These are phyloP conservation scores for Coffea eugenioides DNA, from an alignment of 257 asterid genomes.

Conservation along the genomic window DNA sequence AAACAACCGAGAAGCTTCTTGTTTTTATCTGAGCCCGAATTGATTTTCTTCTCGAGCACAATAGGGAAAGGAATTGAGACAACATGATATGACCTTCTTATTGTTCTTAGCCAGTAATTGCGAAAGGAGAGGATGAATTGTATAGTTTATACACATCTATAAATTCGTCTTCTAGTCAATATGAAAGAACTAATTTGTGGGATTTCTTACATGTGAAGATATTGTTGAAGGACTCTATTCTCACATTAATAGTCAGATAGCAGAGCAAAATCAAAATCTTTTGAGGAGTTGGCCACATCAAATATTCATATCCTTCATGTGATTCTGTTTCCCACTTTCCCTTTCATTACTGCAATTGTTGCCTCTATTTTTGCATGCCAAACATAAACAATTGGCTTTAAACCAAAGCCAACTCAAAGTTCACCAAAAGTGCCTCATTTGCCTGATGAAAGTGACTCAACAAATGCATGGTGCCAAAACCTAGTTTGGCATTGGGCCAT, in stretches of 20 bases:
- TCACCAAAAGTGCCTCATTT: neutral
- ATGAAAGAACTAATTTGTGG: neutral
- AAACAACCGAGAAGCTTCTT: neutral
- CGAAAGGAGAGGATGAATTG: no score
- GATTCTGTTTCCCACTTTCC: slow-evolving; percentile 12
- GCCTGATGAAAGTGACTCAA: neutral
- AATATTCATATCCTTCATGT: slow-evolving; percentile 18
- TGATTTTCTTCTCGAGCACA: neutral
- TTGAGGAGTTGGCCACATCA: slow-evolving; percentile 7
- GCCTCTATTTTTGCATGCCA: neutral
- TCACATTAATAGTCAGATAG: neutral
- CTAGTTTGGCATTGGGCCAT: neutral
- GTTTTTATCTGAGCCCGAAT: neutral
- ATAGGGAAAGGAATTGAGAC: neutral
- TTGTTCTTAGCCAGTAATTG: neutral
- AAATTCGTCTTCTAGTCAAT: neutral
- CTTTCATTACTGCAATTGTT: neutral
- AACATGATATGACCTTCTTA: neutral
- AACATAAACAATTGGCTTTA: neutral
- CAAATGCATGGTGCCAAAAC: neutral
- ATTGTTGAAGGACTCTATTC: neutral
- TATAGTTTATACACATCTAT: neutral
- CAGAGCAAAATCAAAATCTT: slow-evolving; percentile 2
- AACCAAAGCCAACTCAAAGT: neutral
- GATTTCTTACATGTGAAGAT: slow-evolving; percentile 1